Percentiles rank a stretch among this genome's conserved stretches.
Evolutionary conservation across 1,284 basidiomycete genomes (phyloP).

Genomic region (Microbotryum silenes-acaulis): DNA sequence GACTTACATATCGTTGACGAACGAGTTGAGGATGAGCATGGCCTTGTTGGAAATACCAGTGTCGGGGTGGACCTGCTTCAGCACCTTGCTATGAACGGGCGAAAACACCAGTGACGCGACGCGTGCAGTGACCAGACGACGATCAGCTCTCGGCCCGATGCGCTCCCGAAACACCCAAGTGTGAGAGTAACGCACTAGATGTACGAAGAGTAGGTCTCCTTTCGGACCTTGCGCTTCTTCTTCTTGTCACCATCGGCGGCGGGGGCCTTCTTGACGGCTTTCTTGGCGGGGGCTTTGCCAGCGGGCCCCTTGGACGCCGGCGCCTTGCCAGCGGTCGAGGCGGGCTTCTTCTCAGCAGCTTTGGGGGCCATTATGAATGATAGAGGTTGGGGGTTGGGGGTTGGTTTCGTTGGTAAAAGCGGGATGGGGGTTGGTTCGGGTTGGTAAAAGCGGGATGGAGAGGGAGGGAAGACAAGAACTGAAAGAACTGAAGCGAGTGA

Average conservation of each 20-base stretch:
- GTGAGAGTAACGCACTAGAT: slow-evolving; percentile 6
- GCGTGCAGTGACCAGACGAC: too few relatives aligned
- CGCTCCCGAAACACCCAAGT: neutral
- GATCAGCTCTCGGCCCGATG: too few relatives aligned
- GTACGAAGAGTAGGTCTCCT: slow-evolving; percentile 28
- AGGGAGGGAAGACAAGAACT: neutral
- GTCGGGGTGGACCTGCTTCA: slow-evolving; percentile 51
- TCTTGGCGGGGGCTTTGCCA: slow-evolving; percentile 70
- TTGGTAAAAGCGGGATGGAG: neutral
- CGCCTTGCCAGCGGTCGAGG: slow-evolving; percentile 38
- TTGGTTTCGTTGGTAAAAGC: slow-evolving; percentile 32
- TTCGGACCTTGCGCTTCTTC: slow-evolving; percentile 68
- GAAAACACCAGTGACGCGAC: slow-evolving; percentile 12
- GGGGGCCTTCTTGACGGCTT: slow-evolving; percentile 38
- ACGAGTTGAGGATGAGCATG: slow-evolving; percentile 43
- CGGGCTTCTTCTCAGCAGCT: slow-evolving; percentile 43
- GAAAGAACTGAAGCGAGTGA: neutral
- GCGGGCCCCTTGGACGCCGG: slow-evolving; percentile 69
- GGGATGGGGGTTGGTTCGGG: slow-evolving; percentile 21
- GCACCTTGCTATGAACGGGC: slow-evolving; percentile 42
- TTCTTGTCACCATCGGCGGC: slow-evolving; percentile 70
- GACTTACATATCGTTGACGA: slow-evolving; percentile 52
- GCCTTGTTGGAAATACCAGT: slow-evolving; percentile 48
- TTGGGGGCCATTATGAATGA: slow-evolving; percentile 44
- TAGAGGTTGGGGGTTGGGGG: slow-evolving; percentile 39